These are phyloP conservation scores for Leccinum colubrinum DNA, from an alignment of 1,284 basidiomycete genomes.

Conservation along the genomic window DNA sequence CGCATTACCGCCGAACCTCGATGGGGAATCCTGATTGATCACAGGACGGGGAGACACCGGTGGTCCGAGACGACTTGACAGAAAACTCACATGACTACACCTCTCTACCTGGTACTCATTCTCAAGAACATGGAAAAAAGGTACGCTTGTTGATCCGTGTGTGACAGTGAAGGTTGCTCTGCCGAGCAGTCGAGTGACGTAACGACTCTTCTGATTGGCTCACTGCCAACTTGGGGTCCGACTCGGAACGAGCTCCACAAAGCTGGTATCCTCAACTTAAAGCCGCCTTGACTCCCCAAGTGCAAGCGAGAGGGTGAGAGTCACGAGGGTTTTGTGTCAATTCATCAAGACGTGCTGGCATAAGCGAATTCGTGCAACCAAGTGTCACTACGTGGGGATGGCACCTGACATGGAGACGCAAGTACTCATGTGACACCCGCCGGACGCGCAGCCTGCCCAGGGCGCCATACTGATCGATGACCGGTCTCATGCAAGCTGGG, in stretches of 20 bases:
- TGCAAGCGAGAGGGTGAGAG: neutral
- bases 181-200: neutral
- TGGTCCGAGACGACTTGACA: neutral
- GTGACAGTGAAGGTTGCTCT: neutral
- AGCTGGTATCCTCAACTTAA: neutral
- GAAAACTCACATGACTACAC: neutral
- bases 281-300: neutral
- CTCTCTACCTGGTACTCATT: neutral
- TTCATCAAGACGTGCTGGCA: neutral
- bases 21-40: neutral
- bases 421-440: neutral
- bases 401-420: neutral
- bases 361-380: neutral
- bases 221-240: neutral
- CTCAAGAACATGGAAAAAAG: neutral
- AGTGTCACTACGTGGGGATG: neutral
- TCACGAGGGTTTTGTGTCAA: neutral
- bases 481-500: neutral
- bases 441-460: neutral
- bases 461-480: neutral
- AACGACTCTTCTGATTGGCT: neutral
- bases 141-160: neutral
- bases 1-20: neutral
- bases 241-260: neutral
- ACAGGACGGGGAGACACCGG: neutral